A percentile compares a stretch with the other conserved stretches of the same genome.
Evolutionary conservation across 2,329 filamentous ascomycete species (phyloP).

Genomic region (Exophiala sp.): DNA sequence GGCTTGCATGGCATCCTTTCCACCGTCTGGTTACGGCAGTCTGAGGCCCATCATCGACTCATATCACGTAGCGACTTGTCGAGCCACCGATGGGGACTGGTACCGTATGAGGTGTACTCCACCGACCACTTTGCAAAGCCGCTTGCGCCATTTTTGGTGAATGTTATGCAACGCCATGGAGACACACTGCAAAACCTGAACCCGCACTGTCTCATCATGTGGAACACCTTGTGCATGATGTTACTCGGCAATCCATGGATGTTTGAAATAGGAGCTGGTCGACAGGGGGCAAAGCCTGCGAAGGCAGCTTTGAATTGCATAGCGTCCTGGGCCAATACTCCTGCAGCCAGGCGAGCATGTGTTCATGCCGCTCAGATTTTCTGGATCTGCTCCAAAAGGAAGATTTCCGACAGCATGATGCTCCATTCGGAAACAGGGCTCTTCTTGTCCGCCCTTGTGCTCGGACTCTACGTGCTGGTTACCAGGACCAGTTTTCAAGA

Average conservation of each 20-base stretch:
- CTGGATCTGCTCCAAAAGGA: constrained; percentile 1
- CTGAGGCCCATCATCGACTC: constrained; percentile 1
- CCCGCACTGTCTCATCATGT: not conserved
- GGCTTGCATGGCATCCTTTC: not conserved
- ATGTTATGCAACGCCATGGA: constrained; percentile 1
- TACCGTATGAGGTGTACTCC: not conserved
- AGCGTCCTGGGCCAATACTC: not conserved
- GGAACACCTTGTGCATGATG: constrained; percentile 1
- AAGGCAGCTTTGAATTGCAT: not conserved
- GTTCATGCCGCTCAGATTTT: constrained; percentile 1
- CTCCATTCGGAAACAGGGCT: not conserved
- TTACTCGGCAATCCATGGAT: not conserved
- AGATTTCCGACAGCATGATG: constrained; percentile 2
- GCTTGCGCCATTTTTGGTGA: not conserved
- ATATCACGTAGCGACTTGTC: not conserved
- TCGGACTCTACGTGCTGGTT: constrained; percentile 31
- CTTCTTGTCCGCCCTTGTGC: constrained; percentile 54
- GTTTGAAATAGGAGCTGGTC: not conserved
- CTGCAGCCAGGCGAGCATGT: constrained; percentile 1
- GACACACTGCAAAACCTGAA: not conserved
- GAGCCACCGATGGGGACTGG: not conserved
- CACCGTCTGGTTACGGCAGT: not conserved
- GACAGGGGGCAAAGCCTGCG: not conserved
- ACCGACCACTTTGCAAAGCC: not conserved
- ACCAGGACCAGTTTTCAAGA: not conserved